Conservation (phyloP, 257 asterid species). For the Capsicum baccatum region DNA sequence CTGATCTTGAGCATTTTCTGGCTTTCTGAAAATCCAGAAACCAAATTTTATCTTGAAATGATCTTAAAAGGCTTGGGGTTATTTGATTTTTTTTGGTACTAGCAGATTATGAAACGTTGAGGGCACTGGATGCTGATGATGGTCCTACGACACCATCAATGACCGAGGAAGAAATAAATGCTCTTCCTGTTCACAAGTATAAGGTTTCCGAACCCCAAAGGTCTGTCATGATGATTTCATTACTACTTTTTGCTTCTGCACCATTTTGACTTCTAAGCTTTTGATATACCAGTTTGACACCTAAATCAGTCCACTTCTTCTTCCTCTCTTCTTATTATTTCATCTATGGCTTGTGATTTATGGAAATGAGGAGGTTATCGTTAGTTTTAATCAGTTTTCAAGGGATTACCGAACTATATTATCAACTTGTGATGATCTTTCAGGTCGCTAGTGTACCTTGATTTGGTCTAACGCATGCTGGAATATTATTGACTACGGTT, state of each 20-base stretch:
- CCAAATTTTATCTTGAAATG: constrained; percentile 13
- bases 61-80: background rate
- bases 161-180: constrained; percentile 95
- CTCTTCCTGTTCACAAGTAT: constrained; percentile 97
- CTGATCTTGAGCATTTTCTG: constrained; percentile 24
- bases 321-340: constrained; percentile 1
- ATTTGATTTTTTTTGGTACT: constrained; percentile 30
- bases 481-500: background rate
- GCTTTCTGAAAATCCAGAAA: constrained; percentile 9
- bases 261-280: background rate
- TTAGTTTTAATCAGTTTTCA: background rate
- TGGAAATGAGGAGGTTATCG: background rate
- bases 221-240: constrained; percentile 47
- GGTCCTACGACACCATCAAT: constrained; percentile 80
- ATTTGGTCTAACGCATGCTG: background rate
- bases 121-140: constrained; percentile 92
- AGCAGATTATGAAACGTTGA: constrained; percentile 90
- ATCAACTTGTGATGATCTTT: constrained; percentile 12
- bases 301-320: background rate
- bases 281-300: background rate
- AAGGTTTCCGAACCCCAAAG: constrained; percentile 75
- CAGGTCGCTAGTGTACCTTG: background rate
- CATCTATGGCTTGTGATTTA: background rate
- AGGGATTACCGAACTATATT: background rate
- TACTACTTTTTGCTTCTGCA: background rate